Percentiles rank a stretch among this genome's conserved stretches.
Conservation (phyloP, 2,329 filamentous ascomycete species). For the Calonectria montana region DNA sequence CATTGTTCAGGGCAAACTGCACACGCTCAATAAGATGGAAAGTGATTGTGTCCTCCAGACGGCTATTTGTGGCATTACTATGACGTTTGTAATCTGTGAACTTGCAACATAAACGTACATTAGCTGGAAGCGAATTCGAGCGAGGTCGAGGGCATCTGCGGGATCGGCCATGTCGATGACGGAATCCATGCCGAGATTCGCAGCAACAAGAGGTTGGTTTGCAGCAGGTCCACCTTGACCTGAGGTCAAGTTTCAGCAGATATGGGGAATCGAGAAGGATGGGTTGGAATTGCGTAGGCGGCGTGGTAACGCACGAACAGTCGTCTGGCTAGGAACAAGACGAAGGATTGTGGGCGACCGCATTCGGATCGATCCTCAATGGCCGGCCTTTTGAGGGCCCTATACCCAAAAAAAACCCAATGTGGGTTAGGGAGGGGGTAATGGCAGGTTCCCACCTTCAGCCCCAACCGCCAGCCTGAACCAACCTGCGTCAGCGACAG, state of each 20-base stretch:
- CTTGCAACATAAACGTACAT: constrained; percentile 69
- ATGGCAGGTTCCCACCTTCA: not conserved
- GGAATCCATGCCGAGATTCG: constrained; percentile 76
- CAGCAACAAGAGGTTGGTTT: constrained; percentile 2
- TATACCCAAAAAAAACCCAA: constrained; percentile 17
- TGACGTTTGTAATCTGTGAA: constrained; percentile 19
- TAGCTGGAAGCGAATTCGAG: constrained; percentile 92
- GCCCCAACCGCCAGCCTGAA: constrained; percentile 29
- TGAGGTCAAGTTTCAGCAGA: not conserved
- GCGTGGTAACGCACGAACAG: not conserved
- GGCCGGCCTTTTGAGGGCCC: not conserved
- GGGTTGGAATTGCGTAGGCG: not conserved
- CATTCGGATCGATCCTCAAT: constrained; percentile 15
- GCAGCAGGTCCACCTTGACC: not conserved
- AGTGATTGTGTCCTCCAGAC: constrained; percentile 96
- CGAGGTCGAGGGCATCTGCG: constrained; percentile 86
- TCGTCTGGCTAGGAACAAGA: not conserved
- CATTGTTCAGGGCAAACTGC: constrained; percentile 91
- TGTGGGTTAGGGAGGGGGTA: constrained; percentile 28
- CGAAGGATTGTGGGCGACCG: constrained; percentile 7
- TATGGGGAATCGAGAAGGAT: not conserved
- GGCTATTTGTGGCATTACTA: constrained; percentile 66
- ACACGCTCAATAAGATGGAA: constrained; percentile 97
- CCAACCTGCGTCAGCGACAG: constrained; percentile 45
- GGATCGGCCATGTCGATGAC: constrained; percentile 89